Percentiles rank a stretch among this genome's conserved stretches.
These are phyloP conservation scores for Lachancea fermentati DNA, from an alignment of 805 yeast species.

Conservation along the genomic window DNA sequence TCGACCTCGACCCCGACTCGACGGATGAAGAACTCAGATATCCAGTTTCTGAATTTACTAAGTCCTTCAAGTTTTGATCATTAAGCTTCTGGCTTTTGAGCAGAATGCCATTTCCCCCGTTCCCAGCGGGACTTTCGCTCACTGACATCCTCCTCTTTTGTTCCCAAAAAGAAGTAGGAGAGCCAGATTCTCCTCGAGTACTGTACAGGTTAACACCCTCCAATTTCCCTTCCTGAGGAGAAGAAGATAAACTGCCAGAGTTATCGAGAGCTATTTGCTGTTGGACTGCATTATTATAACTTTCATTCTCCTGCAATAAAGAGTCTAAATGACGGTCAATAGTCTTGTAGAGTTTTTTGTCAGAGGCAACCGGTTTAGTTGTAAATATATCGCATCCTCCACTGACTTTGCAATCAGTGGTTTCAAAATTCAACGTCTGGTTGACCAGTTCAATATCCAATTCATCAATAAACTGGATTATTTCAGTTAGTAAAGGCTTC, in stretches of 20 bases:
- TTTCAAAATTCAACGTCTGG: constrained; percentile 75
- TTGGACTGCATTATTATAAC: constrained; percentile 30
- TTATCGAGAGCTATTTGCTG: constrained; percentile 21
- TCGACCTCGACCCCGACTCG: constrained; percentile 18
- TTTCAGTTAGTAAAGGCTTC: constrained; percentile 3
- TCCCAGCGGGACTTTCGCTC: constrained; percentile 18
- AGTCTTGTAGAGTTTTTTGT: constrained; percentile 80
- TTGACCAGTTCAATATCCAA: constrained; percentile 88
- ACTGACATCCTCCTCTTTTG: constrained; percentile 38
- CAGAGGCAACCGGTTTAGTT: constrained; percentile 88
- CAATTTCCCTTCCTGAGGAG: constrained; percentile 4
- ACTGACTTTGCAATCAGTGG: constrained; percentile 65
- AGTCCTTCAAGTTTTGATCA: constrained; percentile 32
- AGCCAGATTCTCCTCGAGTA: constrained; percentile 12
- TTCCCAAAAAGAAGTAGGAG: constrained; percentile 34
- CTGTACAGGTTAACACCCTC: constrained; percentile 6
- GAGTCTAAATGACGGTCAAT: constrained; percentile 74
- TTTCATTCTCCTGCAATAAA: constrained; percentile 35
- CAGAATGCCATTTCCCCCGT: constrained; percentile 6
- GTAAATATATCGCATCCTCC: constrained; percentile 94
- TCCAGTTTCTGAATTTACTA: constrained; percentile 26
- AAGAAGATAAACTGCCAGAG: constrained; percentile 10
- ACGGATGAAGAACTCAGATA: constrained; percentile 29
- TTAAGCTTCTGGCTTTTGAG: constrained; percentile 28
- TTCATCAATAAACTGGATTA: constrained; percentile 77